A percentile compares a stretch with the other conserved stretches of the same genome.
Evolutionary conservation across 768 basidiomycete genomes (phyloP).

Genomic region (Hygrocybe coccinea): DNA sequence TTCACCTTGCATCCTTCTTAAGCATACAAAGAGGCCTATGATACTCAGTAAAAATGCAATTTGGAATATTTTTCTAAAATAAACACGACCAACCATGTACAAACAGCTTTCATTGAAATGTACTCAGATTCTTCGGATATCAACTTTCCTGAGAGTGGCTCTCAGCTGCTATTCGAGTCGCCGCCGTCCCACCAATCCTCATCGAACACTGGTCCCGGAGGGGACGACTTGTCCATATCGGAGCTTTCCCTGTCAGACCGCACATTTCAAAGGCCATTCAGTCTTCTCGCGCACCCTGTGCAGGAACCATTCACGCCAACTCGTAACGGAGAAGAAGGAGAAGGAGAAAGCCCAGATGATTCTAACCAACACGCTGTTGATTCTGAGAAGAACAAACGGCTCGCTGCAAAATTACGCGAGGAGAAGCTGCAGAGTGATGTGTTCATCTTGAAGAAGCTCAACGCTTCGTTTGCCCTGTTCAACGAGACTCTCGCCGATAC

Average conservation of each 20-base stretch:
- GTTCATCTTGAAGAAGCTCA: slow-evolving; percentile 67
- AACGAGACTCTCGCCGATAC: slow-evolving; percentile 63
- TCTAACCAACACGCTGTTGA: slow-evolving; percentile 8
- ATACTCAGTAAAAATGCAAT: too few species aligned
- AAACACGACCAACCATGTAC: too few species aligned
- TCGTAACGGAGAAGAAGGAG: slow-evolving; percentile 6
- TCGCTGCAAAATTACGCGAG: slow-evolving; percentile 41
- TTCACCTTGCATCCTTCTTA: too few species aligned
- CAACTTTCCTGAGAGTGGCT: not conserved
- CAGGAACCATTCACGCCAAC: slow-evolving; percentile 10
- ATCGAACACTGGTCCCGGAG: slow-evolving; percentile 38
- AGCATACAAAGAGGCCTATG: too few species aligned
- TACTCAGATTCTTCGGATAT: not conserved
- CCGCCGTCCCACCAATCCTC: slow-evolving; percentile 24
- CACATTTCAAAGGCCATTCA: slow-evolving; percentile 29
- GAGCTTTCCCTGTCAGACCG: slow-evolving; percentile 47
- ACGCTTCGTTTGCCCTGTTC: slow-evolving; percentile 61
- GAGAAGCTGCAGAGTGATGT: slow-evolving; percentile 73
- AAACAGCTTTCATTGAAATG: too few species aligned
- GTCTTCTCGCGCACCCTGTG: slow-evolving; percentile 22
- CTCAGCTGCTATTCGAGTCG: slow-evolving; percentile 43
- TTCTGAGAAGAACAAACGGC: slow-evolving; percentile 10
- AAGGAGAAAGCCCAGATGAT: slow-evolving; percentile 2
- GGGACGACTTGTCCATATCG: slow-evolving; percentile 52
- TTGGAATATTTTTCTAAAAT: too few species aligned